Percentiles rank a stretch among this genome's conserved stretches.
phyloP scores from a whole-genome alignment of 805 yeast genomes.

The Kazachstania kunashirensis region DNA sequence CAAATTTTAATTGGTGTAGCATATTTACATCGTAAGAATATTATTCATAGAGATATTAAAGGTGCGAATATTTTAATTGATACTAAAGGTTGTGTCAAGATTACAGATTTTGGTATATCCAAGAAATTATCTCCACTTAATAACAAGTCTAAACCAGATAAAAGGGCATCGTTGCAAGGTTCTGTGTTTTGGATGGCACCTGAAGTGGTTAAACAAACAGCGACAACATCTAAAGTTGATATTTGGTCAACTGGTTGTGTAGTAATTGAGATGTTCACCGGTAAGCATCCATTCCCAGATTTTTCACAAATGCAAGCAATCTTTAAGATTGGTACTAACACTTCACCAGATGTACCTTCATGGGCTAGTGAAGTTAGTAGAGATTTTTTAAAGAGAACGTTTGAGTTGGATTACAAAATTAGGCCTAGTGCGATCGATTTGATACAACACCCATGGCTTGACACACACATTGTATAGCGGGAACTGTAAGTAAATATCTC shows the following conservation, averaged over 20 bases:
- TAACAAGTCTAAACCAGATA: conserved; percentile 29
- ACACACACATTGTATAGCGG: conserved; percentile 18
- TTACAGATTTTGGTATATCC: conserved; percentile 81
- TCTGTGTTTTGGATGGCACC: conserved; percentile 99
- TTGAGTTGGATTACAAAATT: conserved; percentile 62
- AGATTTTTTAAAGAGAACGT: conserved; percentile 55
- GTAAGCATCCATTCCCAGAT: conserved; percentile 91
- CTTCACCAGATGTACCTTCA: conserved; percentile 70
- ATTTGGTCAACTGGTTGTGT: conserved; percentile 97
- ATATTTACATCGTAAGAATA: conserved; percentile 64
- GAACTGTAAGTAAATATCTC: too few species aligned
- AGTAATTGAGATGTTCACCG: conserved; percentile 90
- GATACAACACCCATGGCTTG: conserved; percentile 40
- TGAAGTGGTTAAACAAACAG: conserved; percentile 89
- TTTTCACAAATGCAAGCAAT: conserved; percentile 96
- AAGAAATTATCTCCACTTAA: conserved; percentile 52
- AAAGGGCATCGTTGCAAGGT: conserved; percentile 81
- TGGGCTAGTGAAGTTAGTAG: conserved; percentile 60
- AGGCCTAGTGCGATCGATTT: conserved; percentile 69
- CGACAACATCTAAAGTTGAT: conserved; percentile 86
- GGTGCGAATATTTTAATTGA: conserved; percentile 82
- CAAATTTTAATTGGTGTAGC: conserved; percentile 69
- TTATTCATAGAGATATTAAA: conserved; percentile 79
- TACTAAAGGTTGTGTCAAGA: conserved; percentile 70
- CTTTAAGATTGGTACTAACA: conserved; percentile 81